These are phyloP conservation scores for Spongiforma sp. DNA, from an alignment of 1,284 basidiomycete genomes.

Conservation along the genomic window DNA sequence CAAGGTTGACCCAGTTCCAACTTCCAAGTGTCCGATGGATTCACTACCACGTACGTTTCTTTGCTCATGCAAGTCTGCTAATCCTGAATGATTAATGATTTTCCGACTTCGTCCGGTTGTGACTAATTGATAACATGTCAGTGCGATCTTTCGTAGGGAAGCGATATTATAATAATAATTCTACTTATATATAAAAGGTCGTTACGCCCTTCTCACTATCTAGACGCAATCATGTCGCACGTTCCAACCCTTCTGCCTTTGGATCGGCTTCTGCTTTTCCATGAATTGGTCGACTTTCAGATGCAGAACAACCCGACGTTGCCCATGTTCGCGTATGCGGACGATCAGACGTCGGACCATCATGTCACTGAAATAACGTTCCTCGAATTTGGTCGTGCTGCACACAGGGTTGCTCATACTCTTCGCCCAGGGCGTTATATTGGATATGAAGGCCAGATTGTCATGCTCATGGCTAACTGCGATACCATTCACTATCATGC, in stretches of 20 bases:
- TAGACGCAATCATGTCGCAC: not conserved
- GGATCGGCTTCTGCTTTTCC: conserved; percentile 19
- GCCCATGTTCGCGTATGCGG: conserved; percentile 21
- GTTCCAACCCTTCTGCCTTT: not conserved
- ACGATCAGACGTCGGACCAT: conserved; percentile 10
- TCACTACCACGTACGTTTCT: too few relatives aligned
- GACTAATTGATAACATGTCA: too few relatives aligned
- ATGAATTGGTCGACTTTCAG: conserved; percentile 23
- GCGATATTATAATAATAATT: too few relatives aligned
- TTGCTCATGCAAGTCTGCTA: too few relatives aligned
- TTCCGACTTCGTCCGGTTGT: too few relatives aligned
- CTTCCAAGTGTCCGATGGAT: too few relatives aligned
- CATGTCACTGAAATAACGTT: conserved; percentile 21
- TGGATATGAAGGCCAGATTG: conserved; percentile 26
- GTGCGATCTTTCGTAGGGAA: too few relatives aligned
- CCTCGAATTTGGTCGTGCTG: conserved; percentile 33
- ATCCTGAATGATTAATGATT: too few relatives aligned
- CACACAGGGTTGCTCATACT: conserved; percentile 28
- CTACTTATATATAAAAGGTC: not conserved
- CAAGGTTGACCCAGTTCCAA: too few relatives aligned
- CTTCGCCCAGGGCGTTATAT: conserved; percentile 21
- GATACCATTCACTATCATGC: conserved; percentile 37
- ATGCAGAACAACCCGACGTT: conserved; percentile 21
- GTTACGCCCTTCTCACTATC: not conserved
- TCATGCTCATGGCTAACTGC: conserved; percentile 34